Conservation (phyloP, 2,329 filamentous ascomycete species). For the Penicillium sp. region DNA sequence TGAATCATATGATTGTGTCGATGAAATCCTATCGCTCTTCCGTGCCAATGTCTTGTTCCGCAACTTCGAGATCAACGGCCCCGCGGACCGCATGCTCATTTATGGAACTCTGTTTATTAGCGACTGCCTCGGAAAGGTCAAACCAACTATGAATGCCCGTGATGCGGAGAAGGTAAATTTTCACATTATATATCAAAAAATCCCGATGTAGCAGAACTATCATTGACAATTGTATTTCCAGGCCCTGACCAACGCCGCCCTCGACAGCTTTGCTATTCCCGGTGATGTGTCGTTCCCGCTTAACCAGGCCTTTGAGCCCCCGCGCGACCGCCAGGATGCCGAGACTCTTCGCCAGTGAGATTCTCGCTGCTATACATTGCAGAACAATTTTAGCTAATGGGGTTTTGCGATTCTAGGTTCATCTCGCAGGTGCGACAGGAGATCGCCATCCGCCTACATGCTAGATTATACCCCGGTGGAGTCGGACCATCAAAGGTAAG, state of each 20-base stretch:
- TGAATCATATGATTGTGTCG: slow-evolving; percentile 93
- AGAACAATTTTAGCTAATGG: background rate
- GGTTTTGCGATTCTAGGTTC: slow-evolving; percentile 35
- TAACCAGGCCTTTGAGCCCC: slow-evolving; percentile 95
- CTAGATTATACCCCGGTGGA: slow-evolving; percentile 79
- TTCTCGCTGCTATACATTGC: background rate
- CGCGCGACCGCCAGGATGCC: slow-evolving; percentile 81
- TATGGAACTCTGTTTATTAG: slow-evolving; percentile 96
- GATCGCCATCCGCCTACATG: slow-evolving; percentile 76
- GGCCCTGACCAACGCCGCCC: slow-evolving; percentile 84
- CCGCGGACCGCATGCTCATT: slow-evolving; percentile 88
- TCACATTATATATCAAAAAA: background rate
- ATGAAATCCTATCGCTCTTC: slow-evolving; percentile 90
- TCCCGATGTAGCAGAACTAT: background rate
- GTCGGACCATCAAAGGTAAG: slow-evolving; percentile 64
- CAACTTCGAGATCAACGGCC: slow-evolving; percentile 98
- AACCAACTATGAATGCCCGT: slow-evolving; percentile 65
- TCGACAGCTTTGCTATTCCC: slow-evolving; percentile 93
- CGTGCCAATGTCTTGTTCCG: slow-evolving; percentile 98
- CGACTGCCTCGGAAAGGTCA: slow-evolving; percentile 86
- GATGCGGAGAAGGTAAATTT: slow-evolving; percentile 63
- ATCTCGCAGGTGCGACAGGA: slow-evolving; percentile 92
- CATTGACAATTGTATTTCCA: slow-evolving; percentile 47
- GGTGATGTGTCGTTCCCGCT: slow-evolving; percentile 90
- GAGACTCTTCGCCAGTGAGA: slow-evolving; percentile 82